Base-by-base conservation (phyloP, 2,329 filamentous ascomycete genomes). In the Cercospora citrullina region DNA sequence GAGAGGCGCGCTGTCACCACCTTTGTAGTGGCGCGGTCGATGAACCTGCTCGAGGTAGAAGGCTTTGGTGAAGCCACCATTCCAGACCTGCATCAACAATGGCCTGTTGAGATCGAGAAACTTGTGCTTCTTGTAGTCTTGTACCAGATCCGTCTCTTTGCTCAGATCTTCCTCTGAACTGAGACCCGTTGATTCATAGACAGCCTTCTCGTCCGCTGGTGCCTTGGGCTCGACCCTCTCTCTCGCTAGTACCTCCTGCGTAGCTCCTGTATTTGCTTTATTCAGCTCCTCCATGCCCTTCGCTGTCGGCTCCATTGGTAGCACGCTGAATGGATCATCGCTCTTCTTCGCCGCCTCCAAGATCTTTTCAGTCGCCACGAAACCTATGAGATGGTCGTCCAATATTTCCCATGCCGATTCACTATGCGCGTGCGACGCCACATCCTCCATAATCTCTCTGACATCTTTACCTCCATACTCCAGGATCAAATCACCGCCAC, bases 11-110 rank as follows among this genome's bases (percentile, higher is more conserved):
- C 93, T 97, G 70, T 89, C 89, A 67, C 95, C 95, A 72, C 94
- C 94, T 78, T 90, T 96, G 85, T 98, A 99, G 80, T 99, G 94
- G 68, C 95, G 89, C 18, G 95, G 95, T 55, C 95, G 90, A 79
- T 99, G 95, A 63, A 99, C 92, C 80, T 99, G 95, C 74, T 97
- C 90, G 26, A 99, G 86, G 77, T 99, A 99, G 78, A 99, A 99
- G n/a, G 92, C 88, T 80, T 97, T 99, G 79, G 83, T 88, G 82
- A 98, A 99, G 31, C 91, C 91, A 58, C 94, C 91, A 72, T 84
- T 86, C 91, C 92, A 97, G 51, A 99, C 87, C 80, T 99, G 95
- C 80, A 90, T 85, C 65, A 99, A 85, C 65, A 99, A 85, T 6
- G 95, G 94, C 75, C 86, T 89, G 81, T 87, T 91, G 66, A 99